These are phyloP conservation scores for Lentinula boryana DNA, from an alignment of 768 basidiomycete genomes.

Conservation along the genomic window DNA sequence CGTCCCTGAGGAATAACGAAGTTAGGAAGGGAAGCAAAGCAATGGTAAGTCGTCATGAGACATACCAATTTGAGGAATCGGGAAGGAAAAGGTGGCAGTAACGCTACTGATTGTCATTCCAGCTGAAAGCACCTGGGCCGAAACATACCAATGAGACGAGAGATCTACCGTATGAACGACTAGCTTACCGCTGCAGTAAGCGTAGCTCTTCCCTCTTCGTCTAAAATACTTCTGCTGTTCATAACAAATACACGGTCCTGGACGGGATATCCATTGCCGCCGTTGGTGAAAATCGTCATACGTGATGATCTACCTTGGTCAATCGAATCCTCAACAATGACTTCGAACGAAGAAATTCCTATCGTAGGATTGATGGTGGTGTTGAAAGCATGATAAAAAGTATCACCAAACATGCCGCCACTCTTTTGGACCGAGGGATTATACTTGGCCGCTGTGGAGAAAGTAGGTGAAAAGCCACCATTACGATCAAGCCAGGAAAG, in stretches of 20 bases:
- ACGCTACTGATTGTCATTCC: not conserved
- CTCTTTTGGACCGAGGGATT: not conserved
- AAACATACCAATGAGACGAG: not conserved
- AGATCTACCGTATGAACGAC: too few species aligned
- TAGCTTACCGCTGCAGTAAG: constrained; percentile 4
- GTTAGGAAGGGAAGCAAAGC: not conserved
- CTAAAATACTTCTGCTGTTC: not conserved
- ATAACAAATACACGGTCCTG: constrained; percentile 2
- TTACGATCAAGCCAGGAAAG: constrained; percentile 6
- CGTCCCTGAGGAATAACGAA: not conserved
- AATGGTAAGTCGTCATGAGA: not conserved
- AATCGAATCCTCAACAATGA: constrained; percentile 1
- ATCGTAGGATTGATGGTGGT: constrained; percentile 2
- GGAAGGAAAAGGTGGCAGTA: not conserved
- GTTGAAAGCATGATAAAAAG: constrained; percentile 11
- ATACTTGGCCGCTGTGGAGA: not conserved
- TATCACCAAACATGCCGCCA: constrained; percentile 12
- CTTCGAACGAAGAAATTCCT: constrained; percentile 7
- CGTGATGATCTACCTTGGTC: not conserved
- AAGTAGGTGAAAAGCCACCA: not conserved
- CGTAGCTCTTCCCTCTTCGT: not conserved
- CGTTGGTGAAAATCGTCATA: not conserved
- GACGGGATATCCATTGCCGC: not conserved
- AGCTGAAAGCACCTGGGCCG: not conserved
- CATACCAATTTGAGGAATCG: not conserved